Evolutionary conservation across 148 eudicot genomes (phyloP).

Genomic region (Amaranthus hypochondriacus): DNA sequence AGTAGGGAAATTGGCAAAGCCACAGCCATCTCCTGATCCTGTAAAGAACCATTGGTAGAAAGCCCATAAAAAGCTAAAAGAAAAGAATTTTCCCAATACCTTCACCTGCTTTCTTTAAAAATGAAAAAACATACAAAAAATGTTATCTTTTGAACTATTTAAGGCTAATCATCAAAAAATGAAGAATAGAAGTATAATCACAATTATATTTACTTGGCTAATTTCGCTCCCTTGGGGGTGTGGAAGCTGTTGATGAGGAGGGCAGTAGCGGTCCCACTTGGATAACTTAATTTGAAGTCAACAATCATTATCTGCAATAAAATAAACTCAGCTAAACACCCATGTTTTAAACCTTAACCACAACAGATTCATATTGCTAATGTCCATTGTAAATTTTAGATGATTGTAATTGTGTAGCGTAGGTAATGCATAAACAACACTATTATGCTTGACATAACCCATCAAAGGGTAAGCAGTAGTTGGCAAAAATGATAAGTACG

Average conservation of each 20-base stretch:
- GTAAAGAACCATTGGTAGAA: conserved; percentile 96
- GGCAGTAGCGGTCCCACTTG: conserved; percentile 89
- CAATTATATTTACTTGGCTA: conserved; percentile 45
- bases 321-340: neutral
- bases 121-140: conserved; percentile 2
- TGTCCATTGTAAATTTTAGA: too few relatives aligned
- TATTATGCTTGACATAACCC: too few relatives aligned
- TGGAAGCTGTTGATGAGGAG: conserved; percentile 86
- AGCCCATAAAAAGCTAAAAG: conserved; percentile 90
- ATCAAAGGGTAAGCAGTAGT: too few relatives aligned
- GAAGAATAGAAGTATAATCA: too few relatives aligned
- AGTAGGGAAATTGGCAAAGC: conserved; percentile 66
- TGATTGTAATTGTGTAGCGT: too few relatives aligned
- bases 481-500: too few relatives aligned
- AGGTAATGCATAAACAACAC: too few relatives aligned
- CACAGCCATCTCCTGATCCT: conserved; percentile 57
- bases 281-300: conserved; percentile 71
- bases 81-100: conserved; percentile 68
- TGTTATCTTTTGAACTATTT: neutral
- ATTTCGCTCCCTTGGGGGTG: conserved; percentile 76
- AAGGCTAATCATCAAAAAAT: too few relatives aligned
- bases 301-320: conserved; percentile 72
- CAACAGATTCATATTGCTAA: too few relatives aligned
- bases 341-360: neutral
- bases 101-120: conserved; percentile 68